phyloP scores from a whole-genome alignment of 352 stramenopile species.

The Globisporangium carolinianum region DNA sequence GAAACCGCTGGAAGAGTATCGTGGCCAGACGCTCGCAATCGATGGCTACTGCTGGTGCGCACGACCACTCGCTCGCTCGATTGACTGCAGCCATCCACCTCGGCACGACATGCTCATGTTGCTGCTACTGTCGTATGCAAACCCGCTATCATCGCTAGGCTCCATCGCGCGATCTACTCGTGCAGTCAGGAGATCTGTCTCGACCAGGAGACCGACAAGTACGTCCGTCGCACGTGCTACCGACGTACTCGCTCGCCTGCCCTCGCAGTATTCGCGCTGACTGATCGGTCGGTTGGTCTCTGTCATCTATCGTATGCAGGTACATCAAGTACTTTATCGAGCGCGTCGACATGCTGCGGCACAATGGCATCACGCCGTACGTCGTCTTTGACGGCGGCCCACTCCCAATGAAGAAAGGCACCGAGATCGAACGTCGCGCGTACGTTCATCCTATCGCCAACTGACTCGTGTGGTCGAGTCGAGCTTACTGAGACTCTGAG shows the following conservation, averaged over 20 bases:
- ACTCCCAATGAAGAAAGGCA: slow-evolving; percentile 73
- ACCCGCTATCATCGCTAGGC: slow-evolving; percentile 21
- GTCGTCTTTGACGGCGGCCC: slow-evolving; percentile 73
- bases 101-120: neutral
- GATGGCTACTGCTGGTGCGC: slow-evolving; percentile 80
- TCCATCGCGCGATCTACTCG: slow-evolving; percentile 71
- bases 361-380: slow-evolving; percentile 59
- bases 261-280: neutral
- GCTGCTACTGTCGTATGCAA: neutral
- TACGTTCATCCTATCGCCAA: slow-evolving; percentile 13
- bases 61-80: neutral
- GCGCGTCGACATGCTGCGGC: slow-evolving; percentile 36
- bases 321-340: slow-evolving; percentile 79
- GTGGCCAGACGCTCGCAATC: slow-evolving; percentile 59
- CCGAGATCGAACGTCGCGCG: slow-evolving; percentile 62
- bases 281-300: too few species aligned
- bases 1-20: slow-evolving; percentile 47
- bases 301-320: slow-evolving; percentile 16
- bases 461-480: neutral
- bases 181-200: slow-evolving; percentile 73
- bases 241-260: slow-evolving; percentile 54
- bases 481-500: neutral
- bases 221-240: neutral
- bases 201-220: slow-evolving; percentile 68
- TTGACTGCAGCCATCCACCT: neutral